A percentile compares a stretch with the other conserved stretches of the same genome.
These are phyloP conservation scores for Lycium ferocissimum DNA, from an alignment of 257 asterid genomes.

Conservation along the genomic window DNA sequence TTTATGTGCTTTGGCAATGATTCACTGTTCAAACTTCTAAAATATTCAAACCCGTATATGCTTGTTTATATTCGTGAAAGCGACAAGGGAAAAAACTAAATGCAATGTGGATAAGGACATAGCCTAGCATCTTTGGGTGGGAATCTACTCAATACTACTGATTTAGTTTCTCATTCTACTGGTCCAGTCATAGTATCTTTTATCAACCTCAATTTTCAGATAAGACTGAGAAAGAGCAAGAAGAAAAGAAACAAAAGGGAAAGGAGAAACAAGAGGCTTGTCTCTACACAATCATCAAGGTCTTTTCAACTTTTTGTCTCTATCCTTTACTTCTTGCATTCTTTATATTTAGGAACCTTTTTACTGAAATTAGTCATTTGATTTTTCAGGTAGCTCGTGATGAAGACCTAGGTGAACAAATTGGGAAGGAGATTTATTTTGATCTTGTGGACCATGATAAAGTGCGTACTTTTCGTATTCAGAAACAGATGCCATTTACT, in stretches of 20 bases:
- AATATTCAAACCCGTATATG: slow-evolving; percentile 40
- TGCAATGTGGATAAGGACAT: slow-evolving; percentile 78
- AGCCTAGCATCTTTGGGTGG: slow-evolving; percentile 78
- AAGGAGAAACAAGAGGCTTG: slow-evolving; percentile 77
- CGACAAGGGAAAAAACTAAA: slow-evolving; percentile 65
- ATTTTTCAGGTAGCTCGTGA: no score
- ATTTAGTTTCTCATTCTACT: slow-evolving; percentile 25
- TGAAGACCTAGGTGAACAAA: no score
- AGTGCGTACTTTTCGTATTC: no score
- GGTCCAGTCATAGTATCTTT: slow-evolving; percentile 4
- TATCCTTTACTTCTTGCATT: no score
- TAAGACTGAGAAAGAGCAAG: slow-evolving; percentile 68
- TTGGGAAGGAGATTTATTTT: no score
- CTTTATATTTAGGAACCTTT: no score
- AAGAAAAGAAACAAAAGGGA: slow-evolving; percentile 76
- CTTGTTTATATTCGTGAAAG: slow-evolving; percentile 80
- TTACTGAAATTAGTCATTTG: no score
- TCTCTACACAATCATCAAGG: slow-evolving; percentile 82
- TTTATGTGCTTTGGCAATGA: slow-evolving; percentile 20
- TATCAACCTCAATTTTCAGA: neutral
- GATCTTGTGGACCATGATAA: no score
- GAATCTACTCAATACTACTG: slow-evolving; percentile 28
- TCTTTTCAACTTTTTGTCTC: slow-evolving; percentile 28
- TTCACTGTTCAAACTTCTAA: slow-evolving; percentile 63
- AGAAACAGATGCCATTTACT: no score